phyloP scores from a whole-genome alignment of 176 grass and related monocot species.

The Thalia dealbata region DNA sequence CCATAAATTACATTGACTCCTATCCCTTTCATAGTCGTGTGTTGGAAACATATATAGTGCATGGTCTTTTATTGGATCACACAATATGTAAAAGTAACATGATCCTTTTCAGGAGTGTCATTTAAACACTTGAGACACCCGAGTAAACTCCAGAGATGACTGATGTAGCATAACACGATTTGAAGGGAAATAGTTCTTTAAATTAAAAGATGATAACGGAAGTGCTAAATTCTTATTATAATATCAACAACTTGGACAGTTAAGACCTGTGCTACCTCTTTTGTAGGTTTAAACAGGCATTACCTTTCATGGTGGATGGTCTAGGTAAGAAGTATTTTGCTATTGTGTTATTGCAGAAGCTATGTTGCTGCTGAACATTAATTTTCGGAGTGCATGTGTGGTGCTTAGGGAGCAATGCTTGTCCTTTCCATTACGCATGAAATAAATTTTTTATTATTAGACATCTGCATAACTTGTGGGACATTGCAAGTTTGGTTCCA shows the following conservation, averaged over 20 bases:
- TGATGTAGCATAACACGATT: background rate
- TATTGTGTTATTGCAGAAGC: background rate
- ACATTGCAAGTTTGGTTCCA: too few species aligned
- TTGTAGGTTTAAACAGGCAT: background rate
- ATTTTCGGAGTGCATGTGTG: background rate
- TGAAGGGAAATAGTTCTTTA: background rate
- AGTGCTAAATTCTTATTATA: background rate
- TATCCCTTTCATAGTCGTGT: too few species aligned
- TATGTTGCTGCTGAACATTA: background rate
- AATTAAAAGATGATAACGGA: background rate
- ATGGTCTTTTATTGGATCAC: too few species aligned
- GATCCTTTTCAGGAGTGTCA: background rate
- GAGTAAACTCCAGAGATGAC: background rate
- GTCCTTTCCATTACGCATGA: background rate
- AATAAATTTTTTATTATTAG: background rate
- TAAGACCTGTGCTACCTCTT: background rate
- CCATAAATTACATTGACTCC: too few species aligned
- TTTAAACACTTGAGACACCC: background rate
- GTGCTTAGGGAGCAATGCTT: background rate
- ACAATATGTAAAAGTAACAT: too few species aligned
- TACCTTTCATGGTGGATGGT: background rate
- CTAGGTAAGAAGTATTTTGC: background rate
- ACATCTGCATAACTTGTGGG: background rate
- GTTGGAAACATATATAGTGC: too few species aligned
- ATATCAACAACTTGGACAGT: background rate